These are phyloP conservation scores for Isatis tinctoria DNA, from an alignment of 345 rosid species.

Conservation along the genomic window DNA sequence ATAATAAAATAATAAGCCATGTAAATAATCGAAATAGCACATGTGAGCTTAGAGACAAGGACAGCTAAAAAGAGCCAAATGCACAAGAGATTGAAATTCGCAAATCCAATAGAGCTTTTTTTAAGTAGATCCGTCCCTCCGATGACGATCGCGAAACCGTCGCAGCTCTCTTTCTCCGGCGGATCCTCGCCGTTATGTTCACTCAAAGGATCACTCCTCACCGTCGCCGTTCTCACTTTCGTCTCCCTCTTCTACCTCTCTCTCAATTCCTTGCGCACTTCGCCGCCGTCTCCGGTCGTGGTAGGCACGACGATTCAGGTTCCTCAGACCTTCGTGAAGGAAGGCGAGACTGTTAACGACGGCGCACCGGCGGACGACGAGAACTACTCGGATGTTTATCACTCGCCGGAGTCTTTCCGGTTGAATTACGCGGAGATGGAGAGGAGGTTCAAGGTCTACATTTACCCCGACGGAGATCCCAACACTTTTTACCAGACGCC, in stretches of 20 bases:
- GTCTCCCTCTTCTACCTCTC: slow-evolving; percentile 60
- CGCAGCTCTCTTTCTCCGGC: slow-evolving; percentile 22
- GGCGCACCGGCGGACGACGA: slow-evolving; percentile 19
- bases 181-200: slow-evolving; percentile 45
- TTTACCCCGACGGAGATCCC: slow-evolving; percentile 96
- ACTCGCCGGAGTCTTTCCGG: slow-evolving; percentile 56
- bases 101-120: background rate
- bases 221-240: slow-evolving; percentile 66
- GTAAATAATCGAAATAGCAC: background rate
- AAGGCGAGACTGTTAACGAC: background rate
- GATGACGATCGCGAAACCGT: slow-evolving; percentile 51
- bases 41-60: background rate
- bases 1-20: background rate
- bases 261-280: slow-evolving; percentile 49
- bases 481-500: slow-evolving; percentile 87
- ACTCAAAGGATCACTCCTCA: slow-evolving; percentile 58
- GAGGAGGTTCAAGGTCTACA: slow-evolving; percentile 70
- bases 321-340: slow-evolving; percentile 21
- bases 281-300: slow-evolving; percentile 33
- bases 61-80: background rate
- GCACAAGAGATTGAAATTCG: background rate
- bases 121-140: slow-evolving; percentile 34
- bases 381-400: slow-evolving; percentile 47
- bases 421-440: slow-evolving; percentile 80
- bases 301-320: slow-evolving; percentile 3